phyloP scores from a whole-genome alignment of 1,284 basidiomycete genomes.

The Papiliotrema flavescens region DNA sequence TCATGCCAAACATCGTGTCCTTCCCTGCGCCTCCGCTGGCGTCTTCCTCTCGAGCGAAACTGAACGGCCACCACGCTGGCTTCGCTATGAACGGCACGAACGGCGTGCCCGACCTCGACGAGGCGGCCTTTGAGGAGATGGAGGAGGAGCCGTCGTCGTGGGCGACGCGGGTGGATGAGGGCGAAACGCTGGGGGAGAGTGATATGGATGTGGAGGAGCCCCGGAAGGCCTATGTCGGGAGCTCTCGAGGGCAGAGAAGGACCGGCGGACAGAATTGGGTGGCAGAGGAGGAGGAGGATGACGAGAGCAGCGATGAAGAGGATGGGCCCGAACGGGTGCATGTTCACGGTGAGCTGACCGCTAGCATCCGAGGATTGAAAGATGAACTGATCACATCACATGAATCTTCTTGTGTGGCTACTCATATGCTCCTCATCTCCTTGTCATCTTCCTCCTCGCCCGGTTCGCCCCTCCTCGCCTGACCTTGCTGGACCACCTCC shows the following conservation, averaged over 20 bases:
- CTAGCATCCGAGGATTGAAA: background rate
- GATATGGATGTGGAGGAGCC: too few species aligned
- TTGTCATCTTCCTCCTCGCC: background rate
- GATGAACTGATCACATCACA: background rate
- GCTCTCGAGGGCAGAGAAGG: too few species aligned
- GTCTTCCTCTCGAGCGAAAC: too few species aligned
- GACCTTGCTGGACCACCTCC: background rate
- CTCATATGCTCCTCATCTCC: background rate
- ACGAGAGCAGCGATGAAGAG: constrained; percentile 1
- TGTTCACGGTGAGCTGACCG: constrained; percentile 19
- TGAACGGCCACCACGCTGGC: background rate
- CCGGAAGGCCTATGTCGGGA: too few species aligned
- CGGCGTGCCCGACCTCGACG: background rate
- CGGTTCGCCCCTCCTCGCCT: background rate
- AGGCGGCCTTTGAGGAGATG: constrained; percentile 4
- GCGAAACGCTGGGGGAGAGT: background rate
- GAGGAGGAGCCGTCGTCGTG: constrained; percentile 2
- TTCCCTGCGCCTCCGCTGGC: too few species aligned
- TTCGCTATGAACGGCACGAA: too few species aligned
- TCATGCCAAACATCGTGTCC: background rate
- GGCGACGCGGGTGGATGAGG: constrained; percentile 4
- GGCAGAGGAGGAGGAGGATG: background rate
- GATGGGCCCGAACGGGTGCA: constrained; percentile 10
- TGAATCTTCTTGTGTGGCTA: background rate
- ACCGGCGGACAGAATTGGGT: too few species aligned